Percentiles rank a stretch among this genome's conserved stretches.
These are phyloP conservation scores for Medicago lupulina DNA, from an alignment of 306 rosid genomes.

Conservation along the genomic window DNA sequence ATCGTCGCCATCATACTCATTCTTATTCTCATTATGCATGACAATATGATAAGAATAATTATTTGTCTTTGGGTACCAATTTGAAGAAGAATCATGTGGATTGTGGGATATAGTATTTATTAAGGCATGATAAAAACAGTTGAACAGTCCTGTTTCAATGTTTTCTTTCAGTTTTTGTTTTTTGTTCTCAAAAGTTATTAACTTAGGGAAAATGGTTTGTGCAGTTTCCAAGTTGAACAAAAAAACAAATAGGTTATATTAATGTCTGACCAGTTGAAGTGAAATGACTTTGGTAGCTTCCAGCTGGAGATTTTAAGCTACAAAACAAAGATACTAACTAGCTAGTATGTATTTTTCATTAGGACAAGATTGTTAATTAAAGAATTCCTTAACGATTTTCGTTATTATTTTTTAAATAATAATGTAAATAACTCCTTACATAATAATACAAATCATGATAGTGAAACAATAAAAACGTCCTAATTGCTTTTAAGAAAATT, in stretches of 20 bases:
- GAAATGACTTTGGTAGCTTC: conserved; percentile 46
- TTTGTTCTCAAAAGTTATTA: not conserved
- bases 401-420: no score
- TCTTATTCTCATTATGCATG: conserved; percentile 41
- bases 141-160: conserved; percentile 35
- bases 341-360: not conserved
- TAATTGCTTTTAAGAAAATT: no score
- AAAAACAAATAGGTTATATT: not conserved
- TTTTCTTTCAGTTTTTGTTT: conserved; percentile 1
- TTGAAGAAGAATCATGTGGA: conserved; percentile 46
- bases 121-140: conserved; percentile 32
- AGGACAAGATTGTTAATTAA: no score
- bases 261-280: conserved; percentile 34
- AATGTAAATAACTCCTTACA: no score
- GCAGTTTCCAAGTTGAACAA: conserved; percentile 48
- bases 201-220: conserved; percentile 24
- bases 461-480: no score
- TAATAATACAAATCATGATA: no score
- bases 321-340: not conserved
- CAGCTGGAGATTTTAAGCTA: conserved; percentile 28
- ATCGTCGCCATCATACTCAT: conserved; percentile 44
- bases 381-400: no score
- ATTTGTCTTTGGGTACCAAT: conserved; percentile 48
- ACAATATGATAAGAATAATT: conserved; percentile 45
- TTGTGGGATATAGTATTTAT: conserved; percentile 25